Evolutionary conservation across 1,284 basidiomycete genomes (phyloP), one percentile per base, ranked within the genome.

Genomic region (Malassezia restricta): DNA sequence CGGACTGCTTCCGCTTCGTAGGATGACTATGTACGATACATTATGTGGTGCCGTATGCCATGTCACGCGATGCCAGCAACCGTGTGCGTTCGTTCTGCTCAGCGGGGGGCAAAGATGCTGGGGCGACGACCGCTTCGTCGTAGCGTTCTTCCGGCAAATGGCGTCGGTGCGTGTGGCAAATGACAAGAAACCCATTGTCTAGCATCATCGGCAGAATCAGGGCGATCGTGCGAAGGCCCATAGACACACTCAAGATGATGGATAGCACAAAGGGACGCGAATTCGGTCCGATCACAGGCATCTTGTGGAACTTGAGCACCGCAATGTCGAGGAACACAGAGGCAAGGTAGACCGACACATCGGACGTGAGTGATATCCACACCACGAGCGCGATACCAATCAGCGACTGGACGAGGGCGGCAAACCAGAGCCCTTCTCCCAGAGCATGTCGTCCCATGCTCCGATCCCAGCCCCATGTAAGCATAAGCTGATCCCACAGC

Each of bases 401-500:
- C 0, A 49, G 1, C 9, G 44, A 35, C 11, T 38, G 29, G 12
- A 55, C 47, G 3, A 20, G 11, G 32, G 50, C 35, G 0, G 53
- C 11, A 12, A 38, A 32, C 31, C 38, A 40, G 2, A 48, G 31
- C 8, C 43, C 41, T 4, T 45, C 6, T 5, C 28, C 20, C 3
- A 55, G 42, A 8, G 39, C 29, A 17, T 46, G 38, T n/a, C 27
- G 20, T 11, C 43, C 42, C 9, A 43, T 17, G 51, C 40, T 42
- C 28, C 48, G 47, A 3, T 74, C 32, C 76, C 76, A 78, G 27
- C 72, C 73, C 17, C 78, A 66, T 6, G 76, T 76, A 51, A 78
- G 73, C 64, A 77, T 76, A 6, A 77, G 76, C 52, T 74, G 74
- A 61, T 78, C 76, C 51, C 77, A 68, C 61, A 76, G 71, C 49